Conservation (phyloP, 441 rosid species). For the Macaranga tanarius region DNA sequence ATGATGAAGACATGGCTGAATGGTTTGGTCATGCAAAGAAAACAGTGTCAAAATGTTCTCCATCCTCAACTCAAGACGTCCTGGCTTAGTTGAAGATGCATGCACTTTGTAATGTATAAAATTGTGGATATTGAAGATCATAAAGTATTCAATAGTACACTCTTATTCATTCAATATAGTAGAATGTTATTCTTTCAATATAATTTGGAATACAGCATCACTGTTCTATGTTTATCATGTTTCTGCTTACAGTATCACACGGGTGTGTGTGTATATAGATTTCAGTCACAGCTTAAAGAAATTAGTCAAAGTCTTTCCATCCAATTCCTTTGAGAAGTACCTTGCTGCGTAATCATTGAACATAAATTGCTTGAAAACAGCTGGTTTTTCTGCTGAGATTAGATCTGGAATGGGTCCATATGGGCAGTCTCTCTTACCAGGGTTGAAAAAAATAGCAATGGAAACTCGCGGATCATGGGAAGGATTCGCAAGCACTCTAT, state of each 20-base stretch:
- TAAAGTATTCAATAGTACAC: too few species aligned
- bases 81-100: background rate
- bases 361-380: slow-evolving; percentile 32
- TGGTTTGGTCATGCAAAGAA: slow-evolving; percentile 51
- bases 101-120: too few species aligned
- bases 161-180: too few species aligned
- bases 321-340: slow-evolving; percentile 46
- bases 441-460: slow-evolving; percentile 39
- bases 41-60: background rate
- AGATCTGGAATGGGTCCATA: slow-evolving; percentile 44
- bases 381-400: slow-evolving; percentile 37
- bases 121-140: too few species aligned
- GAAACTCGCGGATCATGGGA: slow-evolving; percentile 37
- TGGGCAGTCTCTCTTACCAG: slow-evolving; percentile 29
- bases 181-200: background rate
- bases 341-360: slow-evolving; percentile 31
- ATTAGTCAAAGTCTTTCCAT: slow-evolving; percentile 38
- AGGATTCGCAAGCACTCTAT: slow-evolving; percentile 53
- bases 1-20: slow-evolving; percentile 63
- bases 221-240: background rate
- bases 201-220: too few species aligned
- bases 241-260: background rate
- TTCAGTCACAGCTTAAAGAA: slow-evolving; percentile 29
- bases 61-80: background rate
- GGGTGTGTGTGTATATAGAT: too few species aligned